Conservation (phyloP, 2,329 filamentous ascomycete genomes). For the Diaporthe amygdali region DNA sequence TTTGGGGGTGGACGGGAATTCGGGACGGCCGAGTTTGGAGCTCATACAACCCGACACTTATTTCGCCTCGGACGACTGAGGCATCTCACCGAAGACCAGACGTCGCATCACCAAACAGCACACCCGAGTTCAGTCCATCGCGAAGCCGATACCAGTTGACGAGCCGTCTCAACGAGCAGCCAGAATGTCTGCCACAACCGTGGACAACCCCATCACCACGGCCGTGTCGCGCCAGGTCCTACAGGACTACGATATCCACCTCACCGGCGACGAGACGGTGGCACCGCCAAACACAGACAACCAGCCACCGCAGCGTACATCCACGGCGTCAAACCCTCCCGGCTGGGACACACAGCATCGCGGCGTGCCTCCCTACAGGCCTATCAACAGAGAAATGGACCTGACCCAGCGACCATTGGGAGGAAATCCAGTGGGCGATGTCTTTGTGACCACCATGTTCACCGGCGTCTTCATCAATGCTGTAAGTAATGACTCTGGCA, state of each 20-base stretch:
- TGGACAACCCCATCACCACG: slow-evolving; percentile 30
- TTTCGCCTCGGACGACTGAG: not conserved
- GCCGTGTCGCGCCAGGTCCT: slow-evolving; percentile 29
- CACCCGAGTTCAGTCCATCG: not conserved
- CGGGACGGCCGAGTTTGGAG: not conserved
- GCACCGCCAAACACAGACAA: slow-evolving; percentile 28
- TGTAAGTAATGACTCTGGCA: slow-evolving; percentile 28
- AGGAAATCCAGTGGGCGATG: slow-evolving; percentile 30
- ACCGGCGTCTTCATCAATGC: slow-evolving; percentile 33
- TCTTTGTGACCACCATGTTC: slow-evolving; percentile 35
- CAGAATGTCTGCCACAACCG: slow-evolving; percentile 32
- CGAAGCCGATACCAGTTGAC: not conserved
- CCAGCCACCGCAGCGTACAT: slow-evolving; percentile 22
- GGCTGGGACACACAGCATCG: slow-evolving; percentile 32
- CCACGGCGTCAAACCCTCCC: slow-evolving; percentile 30
- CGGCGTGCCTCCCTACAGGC: slow-evolving; percentile 34
- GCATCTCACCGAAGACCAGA: not conserved
- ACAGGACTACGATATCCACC: slow-evolving; percentile 36
- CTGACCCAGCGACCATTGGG: slow-evolving; percentile 31
- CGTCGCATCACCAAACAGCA: not conserved
- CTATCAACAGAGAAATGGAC: slow-evolving; percentile 33
- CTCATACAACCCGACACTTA: not conserved
- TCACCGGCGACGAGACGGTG: slow-evolving; percentile 27
- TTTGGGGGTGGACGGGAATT: not conserved
- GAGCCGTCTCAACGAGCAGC: not conserved